These are phyloP conservation scores for Claviceps digitariae DNA, from an alignment of 2,329 filamentous ascomycete species.

Conservation along the genomic window DNA sequence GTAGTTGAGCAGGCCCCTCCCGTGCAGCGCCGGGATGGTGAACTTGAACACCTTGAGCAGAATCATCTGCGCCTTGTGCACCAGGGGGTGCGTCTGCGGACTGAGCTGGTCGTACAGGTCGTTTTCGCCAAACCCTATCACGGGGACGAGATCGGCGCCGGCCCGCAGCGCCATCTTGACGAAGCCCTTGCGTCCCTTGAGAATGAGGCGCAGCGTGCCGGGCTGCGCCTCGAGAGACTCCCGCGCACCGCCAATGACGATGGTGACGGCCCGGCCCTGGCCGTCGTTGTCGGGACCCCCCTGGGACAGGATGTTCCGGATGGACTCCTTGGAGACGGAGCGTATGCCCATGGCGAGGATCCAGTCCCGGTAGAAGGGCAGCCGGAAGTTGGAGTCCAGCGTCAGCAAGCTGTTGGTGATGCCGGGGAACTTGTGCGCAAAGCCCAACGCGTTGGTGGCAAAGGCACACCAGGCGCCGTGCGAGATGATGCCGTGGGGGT, in stretches of 20 bases:
- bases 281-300: slow-evolving; percentile 68
- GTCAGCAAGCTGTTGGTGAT: slow-evolving; percentile 91
- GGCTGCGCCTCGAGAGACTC: slow-evolving; percentile 86
- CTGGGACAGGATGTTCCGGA: slow-evolving; percentile 72
- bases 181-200: slow-evolving; percentile 80
- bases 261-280: slow-evolving; percentile 91
- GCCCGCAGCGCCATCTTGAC: slow-evolving; percentile 84
- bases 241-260: slow-evolving; percentile 83
- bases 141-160: slow-evolving; percentile 87
- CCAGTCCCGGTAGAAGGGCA: slow-evolving; percentile 90
- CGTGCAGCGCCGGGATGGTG: slow-evolving; percentile 81
- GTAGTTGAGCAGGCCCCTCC: slow-evolving; percentile 90
- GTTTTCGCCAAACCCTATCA: slow-evolving; percentile 89
- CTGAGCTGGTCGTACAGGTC: slow-evolving; percentile 87
- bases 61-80: slow-evolving; percentile 71
- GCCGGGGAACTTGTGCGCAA: slow-evolving; percentile 76
- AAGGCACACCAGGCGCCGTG: slow-evolving; percentile 93
- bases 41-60: slow-evolving; percentile 82
- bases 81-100: slow-evolving; percentile 59
- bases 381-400: slow-evolving; percentile 88
- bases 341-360: slow-evolving; percentile 77
- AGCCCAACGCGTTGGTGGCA: slow-evolving; percentile 78
- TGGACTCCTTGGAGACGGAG: slow-evolving; percentile 83
- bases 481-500: slow-evolving; percentile 94
- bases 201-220: slow-evolving; percentile 59